Conservation (phyloP, 176 grass and related monocot species). For the Carex pumila region DNA sequence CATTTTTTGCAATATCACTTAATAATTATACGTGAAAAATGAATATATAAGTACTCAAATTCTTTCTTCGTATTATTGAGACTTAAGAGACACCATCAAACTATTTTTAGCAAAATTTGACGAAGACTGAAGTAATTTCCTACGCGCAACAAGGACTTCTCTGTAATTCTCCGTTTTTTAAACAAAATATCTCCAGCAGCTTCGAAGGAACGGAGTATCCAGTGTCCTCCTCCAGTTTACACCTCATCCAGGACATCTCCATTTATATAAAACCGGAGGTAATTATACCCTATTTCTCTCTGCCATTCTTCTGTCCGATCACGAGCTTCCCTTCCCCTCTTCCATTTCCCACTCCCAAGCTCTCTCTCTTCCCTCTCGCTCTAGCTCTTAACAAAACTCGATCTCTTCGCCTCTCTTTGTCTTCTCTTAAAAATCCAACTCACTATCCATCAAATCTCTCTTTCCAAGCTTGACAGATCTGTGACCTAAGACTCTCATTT, state of each 20-base stretch:
- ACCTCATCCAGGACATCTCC: neutral
- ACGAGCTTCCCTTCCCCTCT: constrained; percentile 45
- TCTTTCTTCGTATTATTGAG: neutral
- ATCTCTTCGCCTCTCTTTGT: neutral
- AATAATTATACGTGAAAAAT: neutral
- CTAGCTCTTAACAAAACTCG: neutral
- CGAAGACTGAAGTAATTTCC: too few relatives aligned
- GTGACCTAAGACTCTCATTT: neutral
- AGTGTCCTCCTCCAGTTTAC: neutral
- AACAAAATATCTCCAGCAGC: neutral
- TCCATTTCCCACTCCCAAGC: constrained; percentile 23
- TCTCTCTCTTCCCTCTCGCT: neutral
- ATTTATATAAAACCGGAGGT: neutral
- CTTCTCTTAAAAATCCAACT: neutral
- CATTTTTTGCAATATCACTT: neutral
- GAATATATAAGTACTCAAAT: neutral
- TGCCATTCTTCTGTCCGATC: constrained; percentile 15
- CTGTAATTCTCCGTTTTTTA: neutral
- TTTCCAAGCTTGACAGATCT: neutral
- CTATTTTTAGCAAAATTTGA: constrained; percentile 1
- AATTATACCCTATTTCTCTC: neutral
- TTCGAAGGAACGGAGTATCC: neutral
- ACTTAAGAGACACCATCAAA: neutral
- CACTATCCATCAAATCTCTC: constrained; percentile 6
- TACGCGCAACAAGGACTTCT: neutral